Evolutionary conservation across 2,329 filamentous ascomycete genomes (phyloP).

Genomic region (Diaporthe capsici): DNA sequence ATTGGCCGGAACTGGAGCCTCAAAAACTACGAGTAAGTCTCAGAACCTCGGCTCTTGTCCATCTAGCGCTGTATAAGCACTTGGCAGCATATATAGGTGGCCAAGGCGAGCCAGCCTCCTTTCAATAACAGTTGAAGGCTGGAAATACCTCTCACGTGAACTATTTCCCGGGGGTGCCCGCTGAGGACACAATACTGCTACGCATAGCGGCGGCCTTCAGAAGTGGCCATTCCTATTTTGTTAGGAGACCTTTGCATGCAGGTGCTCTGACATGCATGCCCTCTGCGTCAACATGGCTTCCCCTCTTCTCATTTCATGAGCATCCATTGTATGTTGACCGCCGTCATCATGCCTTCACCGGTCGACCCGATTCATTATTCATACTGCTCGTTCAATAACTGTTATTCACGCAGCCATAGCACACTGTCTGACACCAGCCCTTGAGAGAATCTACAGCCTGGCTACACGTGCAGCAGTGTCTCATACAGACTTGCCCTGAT

Average conservation of each 20-base stretch:
- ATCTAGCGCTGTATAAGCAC: too few relatives aligned
- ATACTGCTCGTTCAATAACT: not conserved
- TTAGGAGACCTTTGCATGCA: not conserved
- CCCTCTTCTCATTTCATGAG: not conserved
- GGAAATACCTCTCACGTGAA: not conserved
- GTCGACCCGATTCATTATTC: not conserved
- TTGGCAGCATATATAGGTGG: not conserved
- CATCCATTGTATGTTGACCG: not conserved
- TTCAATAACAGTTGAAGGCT: not conserved
- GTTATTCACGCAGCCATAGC: not conserved
- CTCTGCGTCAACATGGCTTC: not conserved
- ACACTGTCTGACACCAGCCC: not conserved
- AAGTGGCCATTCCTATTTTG: not conserved
- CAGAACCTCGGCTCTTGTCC: not conserved
- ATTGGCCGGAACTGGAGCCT: not conserved
- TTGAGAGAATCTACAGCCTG: too few relatives aligned
- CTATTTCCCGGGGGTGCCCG: not conserved
- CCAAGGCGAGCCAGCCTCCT: not conserved
- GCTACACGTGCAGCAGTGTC: not conserved
- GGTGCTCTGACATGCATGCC: not conserved
- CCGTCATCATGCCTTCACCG: not conserved
- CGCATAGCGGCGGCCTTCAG: not conserved
- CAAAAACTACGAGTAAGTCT: too few relatives aligned
- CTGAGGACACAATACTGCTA: not conserved
- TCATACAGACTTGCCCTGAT: not conserved